Evolutionary conservation across 306 rosid genomes (phyloP).

Genomic region (Senna tora): DNA sequence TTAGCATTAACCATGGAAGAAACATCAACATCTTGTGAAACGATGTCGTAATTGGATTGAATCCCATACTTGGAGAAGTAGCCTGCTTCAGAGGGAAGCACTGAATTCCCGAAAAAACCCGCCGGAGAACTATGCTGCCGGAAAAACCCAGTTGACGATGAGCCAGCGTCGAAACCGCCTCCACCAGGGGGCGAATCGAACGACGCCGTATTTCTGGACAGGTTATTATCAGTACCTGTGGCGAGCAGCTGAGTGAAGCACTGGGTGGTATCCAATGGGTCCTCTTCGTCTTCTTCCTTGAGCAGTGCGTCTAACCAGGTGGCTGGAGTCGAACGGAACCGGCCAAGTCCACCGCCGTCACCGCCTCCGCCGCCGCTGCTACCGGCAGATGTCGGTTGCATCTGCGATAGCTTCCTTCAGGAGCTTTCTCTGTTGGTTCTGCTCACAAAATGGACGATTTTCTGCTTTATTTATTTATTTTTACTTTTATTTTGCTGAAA

Average conservation of each 20-base stretch:
- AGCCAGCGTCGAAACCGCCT: background rate
- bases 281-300: slow-evolving; percentile 60
- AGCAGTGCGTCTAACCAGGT: slow-evolving; percentile 76
- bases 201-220: slow-evolving; percentile 14
- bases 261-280: slow-evolving; percentile 55
- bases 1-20: slow-evolving; percentile 41
- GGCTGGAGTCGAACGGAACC: slow-evolving; percentile 84
- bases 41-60: slow-evolving; percentile 42
- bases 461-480: background rate
- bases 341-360: slow-evolving; percentile 45
- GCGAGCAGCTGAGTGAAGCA: slow-evolving; percentile 72
- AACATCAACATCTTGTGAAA: slow-evolving; percentile 31
- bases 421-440: slow-evolving; percentile 3
- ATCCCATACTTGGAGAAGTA: slow-evolving; percentile 45
- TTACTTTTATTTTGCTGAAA: too few relatives aligned
- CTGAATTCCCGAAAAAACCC: slow-evolving; percentile 46
- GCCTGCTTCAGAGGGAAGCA: slow-evolving; percentile 41
- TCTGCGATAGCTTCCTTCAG: slow-evolving; percentile 39
- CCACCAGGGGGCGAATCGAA: slow-evolving; percentile 44
- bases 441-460: background rate
- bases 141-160: slow-evolving; percentile 39
- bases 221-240: slow-evolving; percentile 25
- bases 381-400: slow-evolving; percentile 62
- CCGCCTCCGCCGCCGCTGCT: slow-evolving; percentile 40
- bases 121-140: slow-evolving; percentile 69